phyloP scores from a whole-genome alignment of 768 basidiomycete species.

The Albatrellus ellisii region DNA sequence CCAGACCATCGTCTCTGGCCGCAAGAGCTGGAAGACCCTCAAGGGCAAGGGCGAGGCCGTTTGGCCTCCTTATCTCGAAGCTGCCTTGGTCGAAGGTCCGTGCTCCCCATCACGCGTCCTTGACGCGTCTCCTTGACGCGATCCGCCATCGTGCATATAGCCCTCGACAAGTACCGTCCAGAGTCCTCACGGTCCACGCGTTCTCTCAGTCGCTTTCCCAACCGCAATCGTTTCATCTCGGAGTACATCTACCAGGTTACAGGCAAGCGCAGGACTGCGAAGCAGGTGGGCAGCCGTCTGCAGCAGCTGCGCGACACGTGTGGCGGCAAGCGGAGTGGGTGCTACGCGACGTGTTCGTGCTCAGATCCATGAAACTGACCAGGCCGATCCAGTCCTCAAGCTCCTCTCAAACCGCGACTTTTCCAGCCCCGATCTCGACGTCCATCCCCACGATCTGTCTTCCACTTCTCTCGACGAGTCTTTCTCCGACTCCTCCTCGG shows the following conservation, averaged over 20 bases:
- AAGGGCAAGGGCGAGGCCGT: slow-evolving; percentile 58
- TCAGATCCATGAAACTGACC: slow-evolving; percentile 8
- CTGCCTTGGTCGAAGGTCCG: slow-evolving; percentile 61
- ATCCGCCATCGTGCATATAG: slow-evolving; percentile 15
- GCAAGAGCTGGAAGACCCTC: slow-evolving; percentile 67
- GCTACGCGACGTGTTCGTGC: slow-evolving; percentile 8
- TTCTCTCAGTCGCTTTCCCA: slow-evolving; percentile 61
- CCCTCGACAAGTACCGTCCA: slow-evolving; percentile 59
- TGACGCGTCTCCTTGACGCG: slow-evolving; percentile 9
- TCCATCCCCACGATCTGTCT: slow-evolving; percentile 1
- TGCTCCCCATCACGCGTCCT: background rate
- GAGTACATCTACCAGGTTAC: slow-evolving; percentile 62
- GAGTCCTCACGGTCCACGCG: slow-evolving; percentile 62
- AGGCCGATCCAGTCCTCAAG: slow-evolving; percentile 13
- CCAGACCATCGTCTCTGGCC: slow-evolving; percentile 49
- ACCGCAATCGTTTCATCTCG: slow-evolving; percentile 71
- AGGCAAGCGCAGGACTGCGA: slow-evolving; percentile 57
- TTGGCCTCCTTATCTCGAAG: slow-evolving; percentile 73
- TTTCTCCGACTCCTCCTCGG: slow-evolving; percentile 10
- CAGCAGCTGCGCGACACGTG: slow-evolving; percentile 69
- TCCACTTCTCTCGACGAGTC: slow-evolving; percentile 10
- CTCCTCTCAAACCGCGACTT: slow-evolving; percentile 12
- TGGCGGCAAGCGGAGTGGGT: slow-evolving; percentile 59
- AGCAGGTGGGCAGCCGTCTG: slow-evolving; percentile 71
- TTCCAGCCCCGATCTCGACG: slow-evolving; percentile 5